Base-by-base conservation (phyloP, 2,329 filamentous ascomycete species). In the Scedosporium dehoogii region DNA sequence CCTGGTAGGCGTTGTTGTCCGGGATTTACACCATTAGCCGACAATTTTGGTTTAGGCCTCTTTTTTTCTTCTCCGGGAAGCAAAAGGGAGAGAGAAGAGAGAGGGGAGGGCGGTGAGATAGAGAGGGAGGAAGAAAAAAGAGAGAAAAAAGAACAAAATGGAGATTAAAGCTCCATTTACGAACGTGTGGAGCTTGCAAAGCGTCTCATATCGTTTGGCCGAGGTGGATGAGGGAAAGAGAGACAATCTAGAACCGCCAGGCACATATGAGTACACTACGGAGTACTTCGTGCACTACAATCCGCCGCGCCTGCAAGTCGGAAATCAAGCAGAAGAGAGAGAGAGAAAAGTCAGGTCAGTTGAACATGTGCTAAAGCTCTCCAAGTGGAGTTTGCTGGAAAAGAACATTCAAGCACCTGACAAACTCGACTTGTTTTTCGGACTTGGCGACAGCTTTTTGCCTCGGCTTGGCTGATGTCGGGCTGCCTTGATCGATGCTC, bases 401-500 rank as follows among this genome's bases (percentile, higher is more conserved):
- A 48, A 48, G 44, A 48, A n/a, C 44, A 23, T 9, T 23, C 44
- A 48, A 48, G 21, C 21, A 23, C n/a, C n/a, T 23, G 21, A 23
- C 18, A 18, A 27, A 23, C 23, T 23, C 51, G 51, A 55, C 18
- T 27, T 55, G n/a, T 55, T 27, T 53, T 58, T 58, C 55, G 55
- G 55, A 58, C 55, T 41, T 58, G 55, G 33, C 55, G 55, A 29
- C 33, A 23, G 25, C 16, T 33, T 58, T 58, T 33, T 41, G 55
- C 55, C 55, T 58, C 58, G 46, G 58, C 46, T 60, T 60, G 58
- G 58, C 48, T 27, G 58, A 38, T 38, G 33, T 38, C 33, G 33
- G 33, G 33, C 33, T 12, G 10, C 41, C 21, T 29, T 51, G 46
- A 33, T 23, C 14, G 10, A 21, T n/a, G 23, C 16, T 38, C 33